Evolutionary conservation across 2,329 filamentous ascomycete species (phyloP), one percentile per base, ranked within the genome.

Genomic region (Fusarium phyllophilum): DNA sequence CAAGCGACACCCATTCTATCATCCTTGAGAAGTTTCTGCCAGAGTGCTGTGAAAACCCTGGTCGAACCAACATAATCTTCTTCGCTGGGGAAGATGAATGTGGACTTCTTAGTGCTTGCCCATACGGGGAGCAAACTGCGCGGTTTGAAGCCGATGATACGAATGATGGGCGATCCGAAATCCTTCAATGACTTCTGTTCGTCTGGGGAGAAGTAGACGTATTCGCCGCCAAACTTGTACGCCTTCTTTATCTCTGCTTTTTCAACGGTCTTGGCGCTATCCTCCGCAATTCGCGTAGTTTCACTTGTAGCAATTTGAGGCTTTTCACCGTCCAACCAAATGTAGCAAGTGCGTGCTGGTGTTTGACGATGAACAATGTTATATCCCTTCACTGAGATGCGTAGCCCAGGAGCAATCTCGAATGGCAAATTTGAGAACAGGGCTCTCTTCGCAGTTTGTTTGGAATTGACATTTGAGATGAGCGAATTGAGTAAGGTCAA

Each of bases 201-300:
- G 39, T 98, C 95, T 2, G 91, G 89, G 0, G 91, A 91, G 81
- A 99, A 99, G 55, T 92, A 89, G 52, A 99, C 90, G 54, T 94
- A 94, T 74, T 97, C 94, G 44, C 94, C 95, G 18, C 96, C 96
- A 79, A 98, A 98, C 78, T 96, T 98, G 86, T 96, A 99, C 0
- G 96, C 96, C 82, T 96, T 98, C 67, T 93, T 93, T 26, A 97
- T 89, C 78, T 98, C 95, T 7, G 84, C 84, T 76, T 95, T 95
- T 72, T 97, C 92, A 2, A 98, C 90, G 0, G 90, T 90, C 42
- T 91, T 88, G 5, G 92, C 89, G 24, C 91, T 95, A 75, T 97
- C 94, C 69, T 94, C 93, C 8, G 94, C 92, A 62, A 95, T 88
- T 64, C 91, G 90, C 3, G 90, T 91, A 1, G 94, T 96, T 76